Conservation (phyloP, 2,329 filamentous ascomycete species). For the Zasmidium citrigriseum region DNA sequence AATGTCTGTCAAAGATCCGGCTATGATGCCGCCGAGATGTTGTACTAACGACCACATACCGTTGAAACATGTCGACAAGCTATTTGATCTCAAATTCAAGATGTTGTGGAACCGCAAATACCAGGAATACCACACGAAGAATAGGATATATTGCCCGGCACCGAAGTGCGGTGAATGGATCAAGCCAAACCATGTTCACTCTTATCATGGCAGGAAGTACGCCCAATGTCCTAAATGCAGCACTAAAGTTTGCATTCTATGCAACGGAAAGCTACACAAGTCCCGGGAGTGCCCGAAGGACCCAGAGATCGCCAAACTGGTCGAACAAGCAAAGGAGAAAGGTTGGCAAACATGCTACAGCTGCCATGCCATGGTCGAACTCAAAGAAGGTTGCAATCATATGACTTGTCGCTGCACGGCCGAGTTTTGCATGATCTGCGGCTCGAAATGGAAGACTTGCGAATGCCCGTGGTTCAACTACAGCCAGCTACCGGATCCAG, state of each 20-base stretch:
- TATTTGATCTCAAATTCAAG: slow-evolving; percentile 76
- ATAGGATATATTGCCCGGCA: slow-evolving; percentile 75
- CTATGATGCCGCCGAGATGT: slow-evolving; percentile 83
- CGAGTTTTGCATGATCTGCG: slow-evolving; percentile 87
- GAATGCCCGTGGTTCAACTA: slow-evolving; percentile 80
- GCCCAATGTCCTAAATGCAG: slow-evolving; percentile 72
- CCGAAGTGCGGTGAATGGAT: slow-evolving; percentile 78
- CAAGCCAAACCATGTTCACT: slow-evolving; percentile 67
- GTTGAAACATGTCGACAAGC: slow-evolving; percentile 70
- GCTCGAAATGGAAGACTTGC: slow-evolving; percentile 77
- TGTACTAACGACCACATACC: slow-evolving; percentile 74
- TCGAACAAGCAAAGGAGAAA: slow-evolving; percentile 65
- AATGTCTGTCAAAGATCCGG: slow-evolving; percentile 72
- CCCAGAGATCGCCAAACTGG: slow-evolving; percentile 63
- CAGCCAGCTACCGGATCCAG: slow-evolving; percentile 48
- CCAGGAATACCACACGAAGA: slow-evolving; percentile 71
- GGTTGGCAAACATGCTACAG: slow-evolving; percentile 76
- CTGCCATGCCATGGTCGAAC: slow-evolving; percentile 73
- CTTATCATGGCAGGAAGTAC: slow-evolving; percentile 57
- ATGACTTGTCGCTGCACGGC: slow-evolving; percentile 84
- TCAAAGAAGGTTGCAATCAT: slow-evolving; percentile 76
- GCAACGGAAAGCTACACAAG: slow-evolving; percentile 73
- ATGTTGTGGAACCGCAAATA: slow-evolving; percentile 79
- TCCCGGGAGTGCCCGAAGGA: slow-evolving; percentile 70
- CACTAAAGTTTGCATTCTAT: slow-evolving; percentile 72